Base-by-base conservation (phyloP, 495 filamentous ascomycete genomes). In the Letharia lupina region DNA sequence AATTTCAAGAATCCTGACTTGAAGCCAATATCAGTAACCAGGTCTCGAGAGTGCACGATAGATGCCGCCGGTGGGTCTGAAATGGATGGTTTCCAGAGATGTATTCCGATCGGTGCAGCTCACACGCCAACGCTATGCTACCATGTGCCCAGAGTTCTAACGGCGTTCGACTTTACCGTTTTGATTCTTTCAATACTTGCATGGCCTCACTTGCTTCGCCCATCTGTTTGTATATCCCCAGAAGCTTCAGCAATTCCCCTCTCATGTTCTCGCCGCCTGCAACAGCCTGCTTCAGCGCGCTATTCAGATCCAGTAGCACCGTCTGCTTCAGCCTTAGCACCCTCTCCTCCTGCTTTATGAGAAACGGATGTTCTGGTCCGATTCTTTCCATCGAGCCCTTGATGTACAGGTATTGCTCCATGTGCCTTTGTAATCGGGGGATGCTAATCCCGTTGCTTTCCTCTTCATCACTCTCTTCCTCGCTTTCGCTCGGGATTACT, bases 271-370 rank as follows among this genome's bases (percentile, higher is more conserved):
- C 78, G 1, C 75, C 71, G 3, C 83, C 84, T 0, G 81, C 78
- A 50, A 76, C 77, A 2, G 86, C 84, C 73, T 93, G 89, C 72
- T 89, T 89, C 56, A 95, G 75, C 2, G 91, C 90, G 4, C 86
- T 87, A 64, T 83, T 87, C 39, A 98, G 77, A 75, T 98, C 93
- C 45, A 97, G 77, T 23, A 98, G 74, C 54, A 98, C 79, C 0
- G 92, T 96, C 52, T 90, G 89, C 68, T 86, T 80, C 44, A 91
- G 77, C 71, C 81, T 83, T 39, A 78, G 71, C 39, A 89, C 73
- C 50, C 88, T 78, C 13, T 79, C 75, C 65, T 83, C 75, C 68
- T 89, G 86, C 16, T 77, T 75, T 44, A 78, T 66, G 39, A 91
- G 65, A 70, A 91, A 91, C 3, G 89, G 89, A 73, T 91, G 87